Percentiles rank a stretch among this genome's conserved stretches.
phyloP scores from a whole-genome alignment of 139 green algal species.

The Picocystis salinarum region DNA sequence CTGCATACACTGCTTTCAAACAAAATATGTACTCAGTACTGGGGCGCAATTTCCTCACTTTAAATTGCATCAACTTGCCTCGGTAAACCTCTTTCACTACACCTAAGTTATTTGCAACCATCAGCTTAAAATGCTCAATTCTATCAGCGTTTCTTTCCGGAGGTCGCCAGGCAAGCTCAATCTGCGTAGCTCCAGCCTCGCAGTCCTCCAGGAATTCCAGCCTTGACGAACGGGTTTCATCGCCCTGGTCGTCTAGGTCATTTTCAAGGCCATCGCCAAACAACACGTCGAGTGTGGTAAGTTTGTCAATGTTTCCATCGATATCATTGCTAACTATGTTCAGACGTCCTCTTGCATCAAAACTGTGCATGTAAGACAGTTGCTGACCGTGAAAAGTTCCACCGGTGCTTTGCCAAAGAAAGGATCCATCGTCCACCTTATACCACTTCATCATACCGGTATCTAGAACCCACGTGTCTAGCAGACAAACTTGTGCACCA shows the following conservation, averaged over 20 bases:
- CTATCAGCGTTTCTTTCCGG: slow-evolving; percentile 34
- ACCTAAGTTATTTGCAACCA: slow-evolving; percentile 54
- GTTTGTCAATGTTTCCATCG: slow-evolving; percentile 6
- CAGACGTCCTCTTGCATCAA: neutral
- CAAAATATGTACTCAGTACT: slow-evolving; percentile 65
- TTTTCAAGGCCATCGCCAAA: slow-evolving; percentile 4
- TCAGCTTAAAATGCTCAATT: slow-evolving; percentile 44
- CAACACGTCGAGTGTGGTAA: slow-evolving; percentile 6
- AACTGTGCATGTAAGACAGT: neutral
- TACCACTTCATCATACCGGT: slow-evolving; percentile 8
- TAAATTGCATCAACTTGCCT: slow-evolving; percentile 24
- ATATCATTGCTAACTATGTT: neutral
- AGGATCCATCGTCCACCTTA: slow-evolving; percentile 4
- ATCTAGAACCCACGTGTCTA: slow-evolving; percentile 5
- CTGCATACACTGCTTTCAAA: slow-evolving; percentile 69
- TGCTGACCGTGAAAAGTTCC: too few relatives aligned
- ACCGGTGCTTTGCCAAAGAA: too few relatives aligned
- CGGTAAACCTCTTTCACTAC: slow-evolving; percentile 44
- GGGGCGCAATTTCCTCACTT: slow-evolving; percentile 31
- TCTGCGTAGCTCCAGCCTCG: slow-evolving; percentile 7
- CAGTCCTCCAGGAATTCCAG: slow-evolving; percentile 6
- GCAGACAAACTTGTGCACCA: too few relatives aligned
- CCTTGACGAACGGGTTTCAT: slow-evolving; percentile 2
- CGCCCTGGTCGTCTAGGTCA: neutral
- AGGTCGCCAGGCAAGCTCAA: slow-evolving; percentile 44